Percentiles rank a stretch among this genome's conserved stretches.
Conservation (phyloP, 257 asterid genomes). For the Solanum raphanifolium region DNA sequence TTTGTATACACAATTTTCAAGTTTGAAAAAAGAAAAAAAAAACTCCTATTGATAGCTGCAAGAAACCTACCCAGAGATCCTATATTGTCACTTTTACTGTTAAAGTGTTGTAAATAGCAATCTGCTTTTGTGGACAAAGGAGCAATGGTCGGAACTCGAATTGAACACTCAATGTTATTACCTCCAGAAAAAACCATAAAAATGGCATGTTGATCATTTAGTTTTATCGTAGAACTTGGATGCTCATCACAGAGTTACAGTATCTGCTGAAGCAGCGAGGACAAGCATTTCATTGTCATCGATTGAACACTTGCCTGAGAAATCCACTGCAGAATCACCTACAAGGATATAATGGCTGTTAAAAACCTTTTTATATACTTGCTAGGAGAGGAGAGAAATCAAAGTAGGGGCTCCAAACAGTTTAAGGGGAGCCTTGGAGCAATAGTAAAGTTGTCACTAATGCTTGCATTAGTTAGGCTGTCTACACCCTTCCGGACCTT, state of each 20-base stretch:
- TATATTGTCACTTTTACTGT: not conserved
- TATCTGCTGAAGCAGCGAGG: constrained; percentile 22
- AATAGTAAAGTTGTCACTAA: not conserved
- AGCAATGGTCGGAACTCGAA: not conserved
- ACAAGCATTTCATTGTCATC: constrained; percentile 16
- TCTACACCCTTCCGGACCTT: not conserved
- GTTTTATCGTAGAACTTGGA: not conserved
- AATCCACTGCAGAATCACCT: constrained; percentile 43
- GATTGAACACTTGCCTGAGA: constrained; percentile 11
- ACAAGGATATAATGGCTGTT: not conserved
- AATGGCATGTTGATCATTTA: not conserved
- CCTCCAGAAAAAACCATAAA: not conserved
- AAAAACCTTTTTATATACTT: not conserved
- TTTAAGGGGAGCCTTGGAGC: not conserved
- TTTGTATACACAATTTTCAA: not conserved
- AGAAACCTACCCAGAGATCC: not conserved
- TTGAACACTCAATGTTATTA: not conserved
- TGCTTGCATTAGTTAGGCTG: not conserved
- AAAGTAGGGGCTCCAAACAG: not conserved
- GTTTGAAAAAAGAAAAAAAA: not conserved
- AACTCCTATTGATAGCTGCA: not conserved
- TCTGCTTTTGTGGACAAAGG: not conserved
- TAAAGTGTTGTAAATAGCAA: not conserved
- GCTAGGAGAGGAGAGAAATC: not conserved
- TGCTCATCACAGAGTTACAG: constrained; percentile 1